Base-by-base conservation (phyloP, 306 rosid genomes). In the Abrus precatorius region DNA sequence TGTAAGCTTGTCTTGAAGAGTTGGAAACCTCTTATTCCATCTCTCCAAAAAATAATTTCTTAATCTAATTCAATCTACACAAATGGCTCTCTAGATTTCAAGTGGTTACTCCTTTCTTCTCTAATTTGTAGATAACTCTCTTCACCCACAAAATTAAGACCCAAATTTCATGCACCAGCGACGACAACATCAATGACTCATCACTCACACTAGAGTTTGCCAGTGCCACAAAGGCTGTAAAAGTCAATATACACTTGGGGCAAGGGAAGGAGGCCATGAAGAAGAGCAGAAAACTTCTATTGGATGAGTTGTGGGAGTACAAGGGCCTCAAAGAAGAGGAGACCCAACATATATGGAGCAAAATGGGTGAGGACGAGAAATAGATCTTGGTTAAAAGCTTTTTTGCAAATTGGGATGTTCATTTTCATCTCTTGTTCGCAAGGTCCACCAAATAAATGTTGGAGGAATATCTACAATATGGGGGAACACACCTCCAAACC, bases 401-500 rank as follows among this genome's bases (percentile, higher is more conserved):
- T 75, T 84, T 91, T 67, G 54, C 84, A 1, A 91, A 85, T 7
- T 92, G 97, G 95, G 87, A 89, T 65, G 52, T 65, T 10, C 78
- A 82, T 86, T 94, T 92, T 69, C 98, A 95, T 34, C 97, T 97
- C 5, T 81, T 95, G 86, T 92, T 97, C 7, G 86, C 89, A 1
- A 92, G 77, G 61, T 90, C 91, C 44, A 88, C 89, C 0, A 88
- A 84, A 75, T 85, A 90, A 29, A 84, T 95, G 97, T 84, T 92
- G 11, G 97, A 94, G 14, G 94, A 92, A 72, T 85, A 89, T 82
- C 76, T 94, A 6, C 52, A 5, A 4, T 85, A 85, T 20, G 20
- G 11, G 84, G 77, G 50, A 81, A 78, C 40, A 76, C 82, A 13
- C 80, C 90, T 32, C 40, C 62, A 4, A 59, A 65, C 0, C 13